phyloP scores from a whole-genome alignment of 352 stramenopile genomes.

The Phytophthora tentaculata region DNA sequence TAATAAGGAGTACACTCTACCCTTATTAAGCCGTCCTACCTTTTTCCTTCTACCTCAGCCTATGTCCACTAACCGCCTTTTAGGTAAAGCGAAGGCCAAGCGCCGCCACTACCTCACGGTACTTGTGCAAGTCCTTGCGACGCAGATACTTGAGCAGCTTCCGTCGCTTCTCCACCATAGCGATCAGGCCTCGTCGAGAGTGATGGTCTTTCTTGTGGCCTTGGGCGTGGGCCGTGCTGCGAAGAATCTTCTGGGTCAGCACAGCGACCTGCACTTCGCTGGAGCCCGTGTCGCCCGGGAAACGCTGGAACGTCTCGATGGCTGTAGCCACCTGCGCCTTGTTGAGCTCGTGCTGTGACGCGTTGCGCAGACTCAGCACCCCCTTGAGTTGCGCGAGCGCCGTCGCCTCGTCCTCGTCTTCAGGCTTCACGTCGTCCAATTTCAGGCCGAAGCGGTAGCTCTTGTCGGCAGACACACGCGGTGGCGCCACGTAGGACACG shows the following conservation, averaged over 20 bases:
- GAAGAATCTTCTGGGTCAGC: conserved; percentile 88
- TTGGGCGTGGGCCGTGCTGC: conserved; percentile 75
- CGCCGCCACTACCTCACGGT: conserved; percentile 74
- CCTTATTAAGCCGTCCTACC: conserved; percentile 1
- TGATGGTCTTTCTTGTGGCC: conserved; percentile 89
- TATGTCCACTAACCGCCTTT: conserved; percentile 1
- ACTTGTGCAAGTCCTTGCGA: conserved; percentile 83
- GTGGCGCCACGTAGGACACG: conserved; percentile 72
- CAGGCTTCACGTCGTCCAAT: conserved; percentile 51
- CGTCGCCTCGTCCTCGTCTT: conserved; percentile 46
- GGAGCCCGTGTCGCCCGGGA: conserved; percentile 85
- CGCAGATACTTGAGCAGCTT: conserved; percentile 89
- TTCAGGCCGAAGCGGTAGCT: conserved; percentile 75
- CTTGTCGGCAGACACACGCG: conserved; percentile 54
- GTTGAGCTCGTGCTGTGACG: conserved; percentile 86
- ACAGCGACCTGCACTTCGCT: conserved; percentile 88
- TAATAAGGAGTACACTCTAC: neutral
- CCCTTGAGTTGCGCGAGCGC: conserved; percentile 66
- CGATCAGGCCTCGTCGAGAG: conserved; percentile 83
- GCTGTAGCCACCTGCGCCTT: conserved; percentile 78
- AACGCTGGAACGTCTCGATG: conserved; percentile 88
- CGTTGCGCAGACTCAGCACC: conserved; percentile 79
- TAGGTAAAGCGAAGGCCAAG: conserved; percentile 84
- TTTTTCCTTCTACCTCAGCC: neutral
- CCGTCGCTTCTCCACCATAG: conserved; percentile 87